Percentiles rank a stretch among this genome's conserved stretches.
Conservation (phyloP, 176 grass and related monocot species). For the Juncus inflexus region DNA sequence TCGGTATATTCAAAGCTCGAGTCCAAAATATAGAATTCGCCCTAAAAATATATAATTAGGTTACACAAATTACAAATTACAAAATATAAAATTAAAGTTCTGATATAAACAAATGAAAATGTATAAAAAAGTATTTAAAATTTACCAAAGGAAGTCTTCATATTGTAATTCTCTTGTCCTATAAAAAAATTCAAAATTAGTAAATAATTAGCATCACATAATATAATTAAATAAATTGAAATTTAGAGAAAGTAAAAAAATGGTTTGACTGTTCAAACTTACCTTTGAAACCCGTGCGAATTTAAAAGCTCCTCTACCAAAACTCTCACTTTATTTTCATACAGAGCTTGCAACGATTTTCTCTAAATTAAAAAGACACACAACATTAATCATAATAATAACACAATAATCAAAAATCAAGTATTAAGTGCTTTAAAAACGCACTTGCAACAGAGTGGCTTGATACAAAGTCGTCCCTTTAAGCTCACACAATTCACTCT, state of each 20-base stretch:
- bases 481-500: slow-evolving; percentile 63
- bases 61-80: neutral
- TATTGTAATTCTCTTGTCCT: slow-evolving; percentile 60
- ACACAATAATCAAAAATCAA: neutral
- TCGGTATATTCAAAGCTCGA: slow-evolving; percentile 75
- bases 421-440: neutral
- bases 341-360: slow-evolving; percentile 50
- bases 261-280: slow-evolving; percentile 7
- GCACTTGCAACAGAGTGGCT: slow-evolving; percentile 54
- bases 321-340: slow-evolving; percentile 60
- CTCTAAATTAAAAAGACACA: slow-evolving; percentile 35
- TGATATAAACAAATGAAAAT: neutral
- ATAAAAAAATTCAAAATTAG: slow-evolving; percentile 28
- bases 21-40: slow-evolving; percentile 97
- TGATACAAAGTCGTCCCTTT: slow-evolving; percentile 73
- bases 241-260: no score
- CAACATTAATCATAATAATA: neutral
- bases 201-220: neutral
- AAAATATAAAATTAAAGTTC: neutral
- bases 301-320: slow-evolving; percentile 66
- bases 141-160: slow-evolving; percentile 97
- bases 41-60: slow-evolving; percentile 30
- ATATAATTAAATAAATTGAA: slow-evolving; percentile 8
- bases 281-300: slow-evolving; percentile 50
- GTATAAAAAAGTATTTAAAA: slow-evolving; percentile 10